Percentiles rank a stretch among this genome's conserved stretches.
phyloP scores from a whole-genome alignment of 192 early-diverging fungal species.

The Spinellus fusiger region DNA sequence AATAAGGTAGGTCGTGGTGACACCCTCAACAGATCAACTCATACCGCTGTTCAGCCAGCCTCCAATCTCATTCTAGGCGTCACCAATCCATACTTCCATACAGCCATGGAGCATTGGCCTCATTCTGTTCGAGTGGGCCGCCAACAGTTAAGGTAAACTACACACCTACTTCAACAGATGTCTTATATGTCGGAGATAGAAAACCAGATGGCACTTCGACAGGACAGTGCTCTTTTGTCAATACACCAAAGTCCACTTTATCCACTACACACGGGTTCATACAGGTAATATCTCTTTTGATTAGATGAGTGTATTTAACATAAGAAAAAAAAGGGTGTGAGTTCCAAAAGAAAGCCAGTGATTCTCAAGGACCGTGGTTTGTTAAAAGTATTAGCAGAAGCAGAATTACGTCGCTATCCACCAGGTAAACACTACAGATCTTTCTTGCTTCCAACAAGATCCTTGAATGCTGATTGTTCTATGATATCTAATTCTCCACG shows the following conservation, averaged over 20 bases:
- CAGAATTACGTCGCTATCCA: slow-evolving; percentile 64
- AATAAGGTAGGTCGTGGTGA: slow-evolving; percentile 31
- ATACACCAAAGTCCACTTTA: slow-evolving; percentile 24
- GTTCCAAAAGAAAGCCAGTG: slow-evolving; percentile 71
- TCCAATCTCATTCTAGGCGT: slow-evolving; percentile 85
- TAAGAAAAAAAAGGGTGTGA: slow-evolving; percentile 34
- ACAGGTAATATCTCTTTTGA: slow-evolving; percentile 32
- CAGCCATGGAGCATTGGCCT: slow-evolving; percentile 90
- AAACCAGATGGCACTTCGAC: slow-evolving; percentile 30
- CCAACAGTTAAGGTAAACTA: slow-evolving; percentile 27
- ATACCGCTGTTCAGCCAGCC: slow-evolving; percentile 47
- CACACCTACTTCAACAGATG: too few species aligned
- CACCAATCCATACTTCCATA: slow-evolving; percentile 91
- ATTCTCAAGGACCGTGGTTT: slow-evolving; percentile 80
- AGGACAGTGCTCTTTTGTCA: background rate
- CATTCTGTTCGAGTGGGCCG: slow-evolving; percentile 65
- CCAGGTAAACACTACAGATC: slow-evolving; percentile 35
- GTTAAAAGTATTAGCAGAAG: slow-evolving; percentile 68
- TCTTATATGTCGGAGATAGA: slow-evolving; percentile 7
- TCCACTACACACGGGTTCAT: slow-evolving; percentile 41
- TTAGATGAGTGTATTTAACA: background rate
- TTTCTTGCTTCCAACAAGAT: background rate
- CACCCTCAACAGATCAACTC: background rate
- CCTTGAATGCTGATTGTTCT: slow-evolving; percentile 4
- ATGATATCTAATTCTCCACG: slow-evolving; percentile 3